Base-by-base conservation (phyloP, 257 asterid species). In the Euphrasia confusa region DNA sequence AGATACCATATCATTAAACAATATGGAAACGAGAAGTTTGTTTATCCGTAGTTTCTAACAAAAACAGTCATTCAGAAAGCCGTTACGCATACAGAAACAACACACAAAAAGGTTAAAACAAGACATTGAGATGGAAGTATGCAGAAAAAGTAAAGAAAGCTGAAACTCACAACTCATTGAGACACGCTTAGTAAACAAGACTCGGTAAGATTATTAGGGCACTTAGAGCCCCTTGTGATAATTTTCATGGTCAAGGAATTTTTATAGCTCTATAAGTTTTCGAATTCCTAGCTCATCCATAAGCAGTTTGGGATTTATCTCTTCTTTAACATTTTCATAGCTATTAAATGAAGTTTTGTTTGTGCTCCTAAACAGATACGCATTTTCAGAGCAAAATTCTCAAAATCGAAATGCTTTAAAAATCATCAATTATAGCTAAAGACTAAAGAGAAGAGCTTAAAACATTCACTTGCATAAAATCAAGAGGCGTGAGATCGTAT, bases 301-400 rank as follows among this genome's bases (percentile, higher is more conserved):
- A 32, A 53, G 47, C 24, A 53, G 67, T 56, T 32, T 17, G 24
- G 37, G 55, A 61, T 50, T 54, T 39, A 3, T 58, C 71, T 21
- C 32, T 44, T 65, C 74, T 30, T 45, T 47, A 18, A 30, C 49
- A 63, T 24, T 24, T 40, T 12, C 35, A 47, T 35, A 21, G 17
- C 40, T 64, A 35, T 71, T 58, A 21, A 42, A 69, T 56, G 65
- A 62, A 54, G 68, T 63, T 15, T 37, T 18, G 52, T 18, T 54
- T 28, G 50, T 21, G 24, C 24, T 58, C 44, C 61, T 60, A 64
- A 39, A 39, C 54, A 61, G 2, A 37, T 39, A 39, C 58, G n/a
- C 40, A 48, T 21, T 53, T 61, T 65, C 2, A 39, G 32, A 11
- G 33, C 7, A 33, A 68, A 66, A 50, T 58, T 10, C 42, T 17